phyloP scores from a whole-genome alignment of 495 filamentous ascomycete species.

The Melanomma pulvis-pyrius region DNA sequence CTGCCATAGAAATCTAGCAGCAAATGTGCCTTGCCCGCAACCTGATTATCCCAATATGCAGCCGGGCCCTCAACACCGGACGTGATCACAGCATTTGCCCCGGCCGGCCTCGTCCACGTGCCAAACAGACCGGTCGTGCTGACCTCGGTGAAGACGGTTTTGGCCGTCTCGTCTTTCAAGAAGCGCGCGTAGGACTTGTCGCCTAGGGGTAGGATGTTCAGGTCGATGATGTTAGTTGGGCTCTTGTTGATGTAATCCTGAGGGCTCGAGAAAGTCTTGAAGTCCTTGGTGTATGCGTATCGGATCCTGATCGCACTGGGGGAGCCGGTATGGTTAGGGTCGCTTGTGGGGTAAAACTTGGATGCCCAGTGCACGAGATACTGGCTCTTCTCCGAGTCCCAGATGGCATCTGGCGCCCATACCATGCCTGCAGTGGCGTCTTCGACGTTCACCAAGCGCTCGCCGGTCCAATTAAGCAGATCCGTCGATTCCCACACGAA shows the following conservation, averaged over 20 bases:
- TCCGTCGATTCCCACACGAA: constrained; percentile 59
- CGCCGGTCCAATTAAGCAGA: constrained; percentile 52
- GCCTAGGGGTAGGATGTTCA: constrained; percentile 47
- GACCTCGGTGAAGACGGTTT: constrained; percentile 55
- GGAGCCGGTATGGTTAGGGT: constrained; percentile 22
- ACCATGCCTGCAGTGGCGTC: constrained; percentile 56
- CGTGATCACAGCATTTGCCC: constrained; percentile 47
- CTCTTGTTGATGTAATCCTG: constrained; percentile 34
- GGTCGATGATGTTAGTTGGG: constrained; percentile 39
- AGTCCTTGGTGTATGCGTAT: constrained; percentile 30
- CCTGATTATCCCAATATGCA: constrained; percentile 52
- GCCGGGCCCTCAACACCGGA: constrained; percentile 55
- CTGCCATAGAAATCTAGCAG: constrained; percentile 56
- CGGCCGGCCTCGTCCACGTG: constrained; percentile 54
- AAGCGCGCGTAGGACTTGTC: constrained; percentile 51
- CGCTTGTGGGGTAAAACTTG: constrained; percentile 45
- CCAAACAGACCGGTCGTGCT: constrained; percentile 54
- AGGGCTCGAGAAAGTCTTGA: constrained; percentile 12
- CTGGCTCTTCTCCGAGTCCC: constrained; percentile 54
- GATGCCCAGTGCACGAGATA: constrained; percentile 60
- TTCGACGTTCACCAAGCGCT: constrained; percentile 55
- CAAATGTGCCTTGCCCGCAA: constrained; percentile 50
- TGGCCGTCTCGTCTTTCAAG: constrained; percentile 57
- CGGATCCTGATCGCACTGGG: constrained; percentile 25
- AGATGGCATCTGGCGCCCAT: constrained; percentile 59